Percentiles rank a stretch among this genome's conserved stretches.
These are phyloP conservation scores for Aspergillus egyptiacus DNA, from an alignment of 495 filamentous ascomycete genomes.

Conservation along the genomic window DNA sequence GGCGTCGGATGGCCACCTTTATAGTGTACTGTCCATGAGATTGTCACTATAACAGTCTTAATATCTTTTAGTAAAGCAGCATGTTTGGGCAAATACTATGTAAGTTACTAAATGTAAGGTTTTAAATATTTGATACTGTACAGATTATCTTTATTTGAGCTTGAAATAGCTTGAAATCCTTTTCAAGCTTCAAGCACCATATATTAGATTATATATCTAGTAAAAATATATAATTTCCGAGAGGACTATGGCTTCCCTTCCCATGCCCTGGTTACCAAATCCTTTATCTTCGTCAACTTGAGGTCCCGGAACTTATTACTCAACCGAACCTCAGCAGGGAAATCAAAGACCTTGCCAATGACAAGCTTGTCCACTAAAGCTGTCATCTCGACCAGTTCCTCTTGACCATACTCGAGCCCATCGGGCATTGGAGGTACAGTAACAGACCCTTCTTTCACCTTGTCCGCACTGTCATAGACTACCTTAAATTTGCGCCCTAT, in stretches of 20 bases:
- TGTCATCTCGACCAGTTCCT: conserved; percentile 29
- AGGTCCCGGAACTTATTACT: conserved; percentile 26
- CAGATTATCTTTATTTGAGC: no score
- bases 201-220: no score
- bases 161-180: no score
- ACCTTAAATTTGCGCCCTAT: conserved; percentile 46
- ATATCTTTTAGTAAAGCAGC: no score
- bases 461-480: conserved; percentile 42
- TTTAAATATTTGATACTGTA: no score
- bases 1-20: no score
- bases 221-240: no score
- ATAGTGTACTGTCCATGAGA: no score
- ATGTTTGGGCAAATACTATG: no score
- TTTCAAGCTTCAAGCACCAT: no score
- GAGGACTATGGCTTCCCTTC: not conserved
- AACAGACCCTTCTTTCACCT: conserved; percentile 37
- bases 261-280: conserved; percentile 28
- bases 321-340: conserved; percentile 24
- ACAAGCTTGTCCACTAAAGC: conserved; percentile 30
- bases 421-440: conserved; percentile 40
- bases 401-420: conserved; percentile 15
- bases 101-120: no score
- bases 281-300: conserved; percentile 22
- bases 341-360: conserved; percentile 28
- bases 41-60: no score